Evolutionary conservation across 768 basidiomycete species (phyloP).

Genomic region (Tylopilus plumbeoviolaceoides): DNA sequence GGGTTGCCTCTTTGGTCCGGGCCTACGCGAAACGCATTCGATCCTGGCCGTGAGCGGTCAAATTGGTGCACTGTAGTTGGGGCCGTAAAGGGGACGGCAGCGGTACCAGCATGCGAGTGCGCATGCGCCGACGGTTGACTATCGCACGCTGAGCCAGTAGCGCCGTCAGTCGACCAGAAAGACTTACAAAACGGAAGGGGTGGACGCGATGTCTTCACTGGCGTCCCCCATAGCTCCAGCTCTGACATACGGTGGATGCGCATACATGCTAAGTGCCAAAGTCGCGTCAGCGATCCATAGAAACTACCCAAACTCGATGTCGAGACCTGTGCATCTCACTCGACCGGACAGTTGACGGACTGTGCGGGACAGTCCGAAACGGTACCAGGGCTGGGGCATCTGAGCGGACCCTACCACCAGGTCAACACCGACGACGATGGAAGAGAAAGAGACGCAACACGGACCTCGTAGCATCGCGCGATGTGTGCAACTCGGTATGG

Average conservation of each 20-base stretch:
- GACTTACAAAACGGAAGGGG: neutral
- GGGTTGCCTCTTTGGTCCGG: neutral
- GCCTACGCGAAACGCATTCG: neutral
- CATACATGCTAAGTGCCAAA: neutral
- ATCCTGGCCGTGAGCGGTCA: neutral
- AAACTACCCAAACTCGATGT: neutral
- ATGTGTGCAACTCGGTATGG: neutral
- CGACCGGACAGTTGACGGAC: neutral
- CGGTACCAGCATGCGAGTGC: neutral
- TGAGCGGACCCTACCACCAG: conserved; percentile 3
- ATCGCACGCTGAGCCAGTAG: neutral
- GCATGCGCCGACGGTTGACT: conserved; percentile 2
- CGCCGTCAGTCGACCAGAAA: neutral
- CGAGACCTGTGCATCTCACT: conserved; percentile 5
- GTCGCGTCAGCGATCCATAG: neutral
- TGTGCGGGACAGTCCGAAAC: conserved; percentile 1
- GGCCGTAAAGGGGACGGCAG: neutral
- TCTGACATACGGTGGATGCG: neutral
- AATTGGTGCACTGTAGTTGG: neutral
- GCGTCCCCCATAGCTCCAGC: neutral
- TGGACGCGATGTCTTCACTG: neutral
- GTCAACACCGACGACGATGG: neutral
- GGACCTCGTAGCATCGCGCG: conserved; percentile 1
- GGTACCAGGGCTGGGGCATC: neutral
- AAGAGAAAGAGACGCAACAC: neutral